Evolutionary conservation across 2,329 filamentous ascomycete species (phyloP).

Genomic region (Cercospora beticola): DNA sequence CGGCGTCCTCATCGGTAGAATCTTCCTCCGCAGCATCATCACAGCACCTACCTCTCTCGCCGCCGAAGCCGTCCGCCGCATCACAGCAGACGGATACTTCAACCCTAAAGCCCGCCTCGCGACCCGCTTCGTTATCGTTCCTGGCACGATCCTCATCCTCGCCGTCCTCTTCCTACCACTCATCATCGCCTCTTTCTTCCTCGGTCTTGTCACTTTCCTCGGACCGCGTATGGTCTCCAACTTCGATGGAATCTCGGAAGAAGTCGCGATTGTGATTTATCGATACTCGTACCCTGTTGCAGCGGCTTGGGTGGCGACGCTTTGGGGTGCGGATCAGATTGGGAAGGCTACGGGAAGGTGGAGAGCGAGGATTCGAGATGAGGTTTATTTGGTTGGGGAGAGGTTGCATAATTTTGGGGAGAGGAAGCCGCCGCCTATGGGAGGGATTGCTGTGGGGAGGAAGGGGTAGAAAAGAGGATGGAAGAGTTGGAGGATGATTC

Average conservation of each 20-base stretch:
- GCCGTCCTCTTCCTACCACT: slow-evolving; percentile 66
- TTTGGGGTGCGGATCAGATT: slow-evolving; percentile 36
- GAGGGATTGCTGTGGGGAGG: slow-evolving; percentile 36
- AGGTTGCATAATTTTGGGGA: slow-evolving; percentile 90
- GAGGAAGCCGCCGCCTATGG: slow-evolving; percentile 38
- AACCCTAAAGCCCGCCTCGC: slow-evolving; percentile 76
- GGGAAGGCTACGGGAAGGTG: slow-evolving; percentile 67
- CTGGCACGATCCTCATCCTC: slow-evolving; percentile 62
- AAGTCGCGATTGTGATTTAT: slow-evolving; percentile 47
- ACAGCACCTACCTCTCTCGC: slow-evolving; percentile 68
- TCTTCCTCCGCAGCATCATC: slow-evolving; percentile 68
- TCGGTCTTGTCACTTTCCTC: slow-evolving; percentile 32
- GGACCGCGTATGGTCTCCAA: slow-evolving; percentile 4
- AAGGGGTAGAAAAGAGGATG: too few species aligned
- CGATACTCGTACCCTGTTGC: slow-evolving; percentile 71
- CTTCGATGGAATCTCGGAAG: not conserved
- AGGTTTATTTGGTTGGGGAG: slow-evolving; percentile 95
- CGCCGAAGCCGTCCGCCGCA: slow-evolving; percentile 69
- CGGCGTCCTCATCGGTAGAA: slow-evolving; percentile 84
- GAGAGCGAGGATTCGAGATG: slow-evolving; percentile 81
- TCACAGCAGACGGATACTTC: slow-evolving; percentile 69
- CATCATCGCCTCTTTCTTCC: slow-evolving; percentile 54
- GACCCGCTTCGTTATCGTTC: slow-evolving; percentile 83
- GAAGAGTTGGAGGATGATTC: too few species aligned
- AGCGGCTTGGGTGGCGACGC: slow-evolving; percentile 15